Evolutionary conservation across 768 basidiomycete species (phyloP).

Genomic region (Steccherinum ochraceum): DNA sequence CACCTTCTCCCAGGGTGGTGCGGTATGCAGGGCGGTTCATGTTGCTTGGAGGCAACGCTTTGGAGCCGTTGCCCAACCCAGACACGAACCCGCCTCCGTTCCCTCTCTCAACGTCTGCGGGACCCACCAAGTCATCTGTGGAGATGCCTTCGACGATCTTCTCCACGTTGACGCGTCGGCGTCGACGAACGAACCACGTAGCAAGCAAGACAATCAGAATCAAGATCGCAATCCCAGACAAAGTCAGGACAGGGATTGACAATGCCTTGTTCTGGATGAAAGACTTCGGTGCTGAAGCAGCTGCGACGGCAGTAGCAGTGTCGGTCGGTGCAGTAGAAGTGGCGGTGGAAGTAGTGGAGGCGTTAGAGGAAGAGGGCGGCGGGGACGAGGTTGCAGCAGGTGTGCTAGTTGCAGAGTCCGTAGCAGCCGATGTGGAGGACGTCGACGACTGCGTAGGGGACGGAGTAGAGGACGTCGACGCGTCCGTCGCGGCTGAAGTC

Average conservation of each 20-base stretch:
- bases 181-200: slow-evolving; percentile 45
- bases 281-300: slow-evolving; percentile 16
- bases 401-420: slow-evolving; percentile 2
- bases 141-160: slow-evolving; percentile 20
- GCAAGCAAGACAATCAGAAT: slow-evolving; percentile 35
- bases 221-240: slow-evolving; percentile 41
- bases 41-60: too few relatives aligned
- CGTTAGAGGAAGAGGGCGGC: not conserved
- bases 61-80: slow-evolving; percentile 4
- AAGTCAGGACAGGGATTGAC: slow-evolving; percentile 50
- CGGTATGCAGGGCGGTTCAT: too few relatives aligned
- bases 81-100: slow-evolving; percentile 7
- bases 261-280: slow-evolving; percentile 66
- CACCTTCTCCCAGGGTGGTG: too few relatives aligned
- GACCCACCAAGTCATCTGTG: slow-evolving; percentile 11
- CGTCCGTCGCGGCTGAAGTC: slow-evolving; percentile 4
- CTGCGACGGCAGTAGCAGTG: slow-evolving; percentile 2
- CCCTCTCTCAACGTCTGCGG: not conserved
- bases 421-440: slow-evolving; percentile 1
- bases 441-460: not conserved
- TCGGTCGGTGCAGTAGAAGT: slow-evolving; percentile 4
- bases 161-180: slow-evolving; percentile 28
- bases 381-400: not conserved
- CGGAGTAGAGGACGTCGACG: slow-evolving; percentile 1
- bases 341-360: slow-evolving; percentile 2